Base-by-base conservation (phyloP, 176 grass and related monocot genomes). In the Cenchrus americanus region DNA sequence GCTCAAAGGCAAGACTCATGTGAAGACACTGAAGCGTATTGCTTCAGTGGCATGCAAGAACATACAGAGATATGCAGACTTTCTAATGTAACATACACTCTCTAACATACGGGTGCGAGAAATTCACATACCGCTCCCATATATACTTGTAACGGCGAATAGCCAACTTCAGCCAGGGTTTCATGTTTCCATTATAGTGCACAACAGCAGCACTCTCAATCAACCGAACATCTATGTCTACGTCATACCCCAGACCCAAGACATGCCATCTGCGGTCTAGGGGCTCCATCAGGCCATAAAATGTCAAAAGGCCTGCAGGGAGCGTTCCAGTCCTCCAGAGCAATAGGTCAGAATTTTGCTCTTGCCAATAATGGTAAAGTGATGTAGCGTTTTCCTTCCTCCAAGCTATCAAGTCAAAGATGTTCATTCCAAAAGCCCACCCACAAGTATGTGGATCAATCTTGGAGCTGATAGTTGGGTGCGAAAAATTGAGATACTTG, bases 391-490 rank as follows among this genome's bases (percentile, higher is more conserved):
- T 88, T 59, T 72, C 86, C 77, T 96, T 99, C 86, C 83, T 99
- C 97, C 93, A 99, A 67, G 93, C 87, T 82, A 99, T 99, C 21
- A 99, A 84, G 80, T 99, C 93, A 86, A 99, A 96, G 58, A 99
- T 93, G 73, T 99, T 99, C 89, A 99, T 93, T 73, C 97, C 93
- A 89, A 99, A 96, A 81, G 97, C 97, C 97, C 97, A 96, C 42
- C 97, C 97, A 85, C 97, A 99, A 65, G 97, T 71, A 84, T 99
- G 81, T 51, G 91, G 97, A 82, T 99, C 97, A 52, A 99, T 94
- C 68, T 92, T 99, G 49, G 97, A 94, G 78, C 87, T 94, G 78
- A 99, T 86, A 22, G 83, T 74, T 34, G 87, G 87, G 71, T 96
- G 82, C 0, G 93, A 99, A 76, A 99, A 99, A 82, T 99, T 99